Conservation (phyloP, 2,329 filamentous ascomycete genomes). For the Exserohilum rostratum region DNA sequence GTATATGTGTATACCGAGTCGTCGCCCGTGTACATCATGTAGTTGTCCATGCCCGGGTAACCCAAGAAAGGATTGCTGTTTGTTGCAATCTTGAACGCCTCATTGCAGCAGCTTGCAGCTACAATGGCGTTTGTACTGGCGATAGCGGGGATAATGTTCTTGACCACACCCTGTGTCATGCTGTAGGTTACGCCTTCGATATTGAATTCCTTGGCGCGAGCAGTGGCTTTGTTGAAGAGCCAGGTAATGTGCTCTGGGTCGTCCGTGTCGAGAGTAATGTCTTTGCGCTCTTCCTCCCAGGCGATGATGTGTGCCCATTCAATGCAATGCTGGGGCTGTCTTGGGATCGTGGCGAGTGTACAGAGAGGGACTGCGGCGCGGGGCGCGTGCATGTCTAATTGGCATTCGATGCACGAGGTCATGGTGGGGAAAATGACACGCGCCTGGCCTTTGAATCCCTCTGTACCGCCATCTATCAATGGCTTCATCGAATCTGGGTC, state of each 20-base stretch:
- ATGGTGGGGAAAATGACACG: constrained; percentile 90
- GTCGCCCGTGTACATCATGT: constrained; percentile 99
- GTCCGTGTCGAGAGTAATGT: constrained; percentile 88
- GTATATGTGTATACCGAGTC: constrained; percentile 97
- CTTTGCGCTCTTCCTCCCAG: constrained; percentile 76
- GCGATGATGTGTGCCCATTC: constrained; percentile 99
- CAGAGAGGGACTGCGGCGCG: constrained; percentile 94
- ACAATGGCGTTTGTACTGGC: constrained; percentile 97
- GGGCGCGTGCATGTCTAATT: constrained; percentile 98
- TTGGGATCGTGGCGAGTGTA: constrained; percentile 93
- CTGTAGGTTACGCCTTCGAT: constrained; percentile 94
- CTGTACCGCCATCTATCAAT: constrained; percentile 93
- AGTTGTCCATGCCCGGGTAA: constrained; percentile 73
- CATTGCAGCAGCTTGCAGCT: constrained; percentile 93
- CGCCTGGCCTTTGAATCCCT: constrained; percentile 97
- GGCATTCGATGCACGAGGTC: constrained; percentile 96
- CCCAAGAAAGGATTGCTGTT: constrained; percentile 80
- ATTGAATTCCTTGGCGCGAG: constrained; percentile 83
- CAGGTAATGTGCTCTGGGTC: constrained; percentile 97
- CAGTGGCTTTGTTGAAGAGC: constrained; percentile 85
- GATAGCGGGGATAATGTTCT: constrained; percentile 99
- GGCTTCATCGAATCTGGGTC: constrained; percentile 88
- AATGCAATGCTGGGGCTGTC: constrained; percentile 96
- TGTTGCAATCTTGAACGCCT: constrained; percentile 93
- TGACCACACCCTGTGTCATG: constrained; percentile 95